Base-by-base conservation (phyloP, 345 rosid genomes). In the Moringa oleifera region DNA sequence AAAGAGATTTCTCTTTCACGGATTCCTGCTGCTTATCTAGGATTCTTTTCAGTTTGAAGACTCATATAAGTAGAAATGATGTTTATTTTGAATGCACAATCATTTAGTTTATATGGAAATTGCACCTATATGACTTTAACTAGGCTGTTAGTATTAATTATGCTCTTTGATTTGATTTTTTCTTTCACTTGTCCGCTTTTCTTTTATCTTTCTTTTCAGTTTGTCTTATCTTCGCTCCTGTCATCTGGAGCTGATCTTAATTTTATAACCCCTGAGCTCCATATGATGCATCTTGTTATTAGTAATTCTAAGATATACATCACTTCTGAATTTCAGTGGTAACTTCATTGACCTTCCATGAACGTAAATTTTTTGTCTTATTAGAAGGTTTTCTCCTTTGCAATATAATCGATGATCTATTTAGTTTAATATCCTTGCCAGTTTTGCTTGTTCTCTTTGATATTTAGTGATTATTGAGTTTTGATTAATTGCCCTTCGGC, bases 401-500 rank as follows among this genome's bases (percentile, higher is more conserved):
- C 19, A 18, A 24, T 41, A 41, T 11, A 5, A 7, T 41, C 13
- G 6, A 15, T 41, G 12, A 41, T 7, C 9, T 4, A 41, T 15
- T 41, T 41, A 41, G 47, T 41, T 41, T 7, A 4, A 7, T 41
- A 41, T 41, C 12, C 16, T 41, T 4, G 6, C 12, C 12, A 41
- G 1, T 59, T 25, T 19, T 37, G 17, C 57, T 21, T 45, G 53
- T 58, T 23, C 54, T 65, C 37, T 53, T 18, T 51, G 51, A 33
- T 36, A 63, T 41, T 67, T 11, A 41, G 33, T 59, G 51, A 55
- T 53, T 22, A 18, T 24, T 51, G 10, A 23, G 25, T 60, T 53
- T 52, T 56, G 28, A 19, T 21, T 25, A 53, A 36, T 56, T 55
- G 51, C 49, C 55, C 25, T 78, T 71, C 37, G 83, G 84, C 84